Base-by-base conservation (phyloP, 2,329 filamentous ascomycete species). In the Trichoderma sp. region DNA sequence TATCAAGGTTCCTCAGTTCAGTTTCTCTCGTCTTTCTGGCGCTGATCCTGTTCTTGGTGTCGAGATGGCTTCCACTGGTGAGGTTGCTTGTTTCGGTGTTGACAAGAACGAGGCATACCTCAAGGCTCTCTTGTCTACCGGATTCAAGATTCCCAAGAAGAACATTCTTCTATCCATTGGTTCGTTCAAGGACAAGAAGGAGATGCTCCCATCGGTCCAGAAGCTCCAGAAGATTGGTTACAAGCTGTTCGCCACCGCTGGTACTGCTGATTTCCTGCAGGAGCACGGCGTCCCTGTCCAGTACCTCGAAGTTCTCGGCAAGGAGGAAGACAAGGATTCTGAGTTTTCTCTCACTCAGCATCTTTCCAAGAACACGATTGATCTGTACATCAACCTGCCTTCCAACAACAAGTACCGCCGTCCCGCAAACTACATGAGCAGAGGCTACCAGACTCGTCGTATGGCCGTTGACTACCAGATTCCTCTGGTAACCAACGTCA, bases 401-500 rank as follows among this genome's bases (percentile, higher is more conserved):
- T 98, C 96, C 14, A 97, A 89, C 88, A 99, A 99, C 85, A 92
- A 94, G 80, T 99, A 96, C 86, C 89, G 96, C 75, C 90, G 96
- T 74, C 96, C 96, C 37, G 96, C 96, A 76, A 99, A 94, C 85
- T 99, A 98, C 83, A 96, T 99, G 91, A 96, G 92, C 81, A 96
- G 96, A 83, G 96, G 96, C 71, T 99, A 99, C 83, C 91, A 92
- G 77, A 98, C 96, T 68, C 90, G 96, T 79, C 91, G 96, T 80
- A 97, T 99, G 94, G 96, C 96, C 43, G 96, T 99, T 53, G 96
- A 97, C 81, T 89, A 97, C 83, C 95, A 98, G 83, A 97, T 96
- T 67, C 96, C 96, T 70, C 85, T 99, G 71, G 95, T 99, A 21
- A 99, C 96, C 68, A 99, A 99, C 76, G 96, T 99, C 80, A 99